Base-by-base conservation (phyloP, 2,329 filamentous ascomycete genomes). In the Acrocalymma vagum region DNA sequence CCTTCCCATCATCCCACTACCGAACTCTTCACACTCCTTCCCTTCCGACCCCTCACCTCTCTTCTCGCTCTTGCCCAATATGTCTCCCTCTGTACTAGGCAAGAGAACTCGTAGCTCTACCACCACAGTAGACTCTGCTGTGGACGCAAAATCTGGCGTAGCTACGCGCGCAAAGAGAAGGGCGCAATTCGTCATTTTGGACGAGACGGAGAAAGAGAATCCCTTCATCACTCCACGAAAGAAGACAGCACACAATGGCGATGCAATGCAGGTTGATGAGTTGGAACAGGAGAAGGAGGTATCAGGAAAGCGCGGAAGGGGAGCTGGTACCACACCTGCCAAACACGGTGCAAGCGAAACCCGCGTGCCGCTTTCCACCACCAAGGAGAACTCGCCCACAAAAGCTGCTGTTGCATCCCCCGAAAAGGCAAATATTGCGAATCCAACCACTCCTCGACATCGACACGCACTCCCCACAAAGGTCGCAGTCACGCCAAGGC, bases 401-500 rank as follows among this genome's bases (percentile, higher is more conserved):
- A 75, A 75, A 57, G 74, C 73, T 36, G 71, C 76, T 27, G 71
- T 75, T 30, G 43, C 38, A 25, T 82, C 82, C 10, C 76, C 85
- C 29, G 69, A 72, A 29, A 73, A 73, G 56, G n/a, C n/a, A n/a
- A n/a, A n/a, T n/a, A 46, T 54, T 24, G 56, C 62, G 15, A 72
- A 85, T 2, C 89, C 89, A 1, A 82, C 83, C 15, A 92, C 89
- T 9, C 85, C 88, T 17, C 81, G 90, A 54, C 88, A 90, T 63
- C 83, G 88, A 69, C 87, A 96, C 83, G 90, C 82, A 31, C 79
- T 93, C 44, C 81, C 83, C 35, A 80, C 83, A 55, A 79, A 78
- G 49, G 79, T 84, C 14, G 87, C 88, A 3, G 79, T 86, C 38
- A 96, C 93, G 5, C 93, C 93, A 28, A 84, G 89, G 43, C 91